Percentiles rank a stretch among this genome's conserved stretches.
phyloP scores from a whole-genome alignment of 2,329 filamentous ascomycete genomes.

The Colletotrichum truncatum region DNA sequence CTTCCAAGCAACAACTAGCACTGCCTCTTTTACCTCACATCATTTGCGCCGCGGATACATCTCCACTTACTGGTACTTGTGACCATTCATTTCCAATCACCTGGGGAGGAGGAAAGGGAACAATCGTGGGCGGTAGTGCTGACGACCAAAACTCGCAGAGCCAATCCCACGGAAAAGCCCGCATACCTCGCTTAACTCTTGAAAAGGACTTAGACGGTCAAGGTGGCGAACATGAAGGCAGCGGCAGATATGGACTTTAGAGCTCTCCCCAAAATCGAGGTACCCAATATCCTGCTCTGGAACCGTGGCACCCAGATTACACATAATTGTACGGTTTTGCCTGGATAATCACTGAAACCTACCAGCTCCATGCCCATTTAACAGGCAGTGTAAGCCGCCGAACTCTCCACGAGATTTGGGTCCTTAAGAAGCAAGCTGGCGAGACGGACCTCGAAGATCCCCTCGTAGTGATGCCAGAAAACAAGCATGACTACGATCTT shows the following conservation, averaged over 20 bases:
- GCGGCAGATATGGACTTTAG: constrained; percentile 50
- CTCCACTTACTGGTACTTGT: no score
- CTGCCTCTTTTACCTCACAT: no score
- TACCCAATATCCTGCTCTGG: constrained; percentile 33
- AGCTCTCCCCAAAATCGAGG: constrained; percentile 66
- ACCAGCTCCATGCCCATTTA: constrained; percentile 81
- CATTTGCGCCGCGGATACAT: no score
- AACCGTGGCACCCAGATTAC: no score
- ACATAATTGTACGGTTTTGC: not conserved
- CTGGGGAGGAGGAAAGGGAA: no score
- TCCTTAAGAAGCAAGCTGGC: constrained; percentile 61
- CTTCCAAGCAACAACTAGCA: not conserved
- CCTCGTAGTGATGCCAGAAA: constrained; percentile 71
- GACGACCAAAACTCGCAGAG: no score
- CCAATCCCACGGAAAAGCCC: no score
- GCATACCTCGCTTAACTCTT: no score
- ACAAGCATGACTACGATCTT: constrained; percentile 77
- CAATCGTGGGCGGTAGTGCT: no score
- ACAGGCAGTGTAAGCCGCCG: constrained; percentile 79
- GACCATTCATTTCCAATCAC: no score
- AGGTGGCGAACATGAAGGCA: not conserved
- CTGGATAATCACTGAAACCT: constrained; percentile 7
- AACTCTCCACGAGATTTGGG: constrained; percentile 80
- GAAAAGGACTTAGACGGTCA: not conserved
- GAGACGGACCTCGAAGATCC: constrained; percentile 72